phyloP scores from a whole-genome alignment of 208 protist species.

The Leishmania turanica region DNA sequence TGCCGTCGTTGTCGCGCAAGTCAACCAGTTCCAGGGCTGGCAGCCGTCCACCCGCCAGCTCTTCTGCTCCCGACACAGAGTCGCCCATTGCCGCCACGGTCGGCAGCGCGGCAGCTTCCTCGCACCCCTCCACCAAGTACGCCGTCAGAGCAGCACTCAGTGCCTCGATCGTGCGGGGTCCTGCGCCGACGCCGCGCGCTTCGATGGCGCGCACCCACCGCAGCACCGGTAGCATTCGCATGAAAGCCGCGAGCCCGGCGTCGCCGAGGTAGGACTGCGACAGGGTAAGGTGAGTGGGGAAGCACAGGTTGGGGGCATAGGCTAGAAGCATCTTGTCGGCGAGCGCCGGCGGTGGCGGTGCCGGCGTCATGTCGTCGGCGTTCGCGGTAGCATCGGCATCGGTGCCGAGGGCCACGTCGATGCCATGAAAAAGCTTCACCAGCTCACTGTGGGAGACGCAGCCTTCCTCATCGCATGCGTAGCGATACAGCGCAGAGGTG shows the following conservation, averaged over 20 bases:
- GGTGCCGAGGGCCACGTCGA: slow-evolving; percentile 38
- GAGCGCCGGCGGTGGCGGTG: slow-evolving; percentile 6
- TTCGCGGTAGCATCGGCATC: background rate
- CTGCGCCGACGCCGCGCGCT: slow-evolving; percentile 50
- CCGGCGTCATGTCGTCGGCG: background rate
- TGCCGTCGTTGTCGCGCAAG: slow-evolving; percentile 27
- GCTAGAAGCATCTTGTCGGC: slow-evolving; percentile 7
- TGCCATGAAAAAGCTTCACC: slow-evolving; percentile 45
- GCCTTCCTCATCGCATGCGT: slow-evolving; percentile 68
- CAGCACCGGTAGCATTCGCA: slow-evolving; percentile 66
- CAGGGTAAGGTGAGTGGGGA: slow-evolving; percentile 49
- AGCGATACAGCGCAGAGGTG: slow-evolving; percentile 60
- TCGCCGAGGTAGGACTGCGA: slow-evolving; percentile 70
- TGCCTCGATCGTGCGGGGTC: slow-evolving; percentile 32
- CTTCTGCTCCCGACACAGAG: background rate
- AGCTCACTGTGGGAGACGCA: slow-evolving; percentile 62
- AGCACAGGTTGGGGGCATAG: slow-evolving; percentile 28
- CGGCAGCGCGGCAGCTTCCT: slow-evolving; percentile 12
- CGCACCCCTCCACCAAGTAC: slow-evolving; percentile 17
- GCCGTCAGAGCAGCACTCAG: slow-evolving; percentile 26
- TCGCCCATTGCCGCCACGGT: background rate
- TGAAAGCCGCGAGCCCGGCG: slow-evolving; percentile 57
- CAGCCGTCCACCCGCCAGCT: slow-evolving; percentile 24
- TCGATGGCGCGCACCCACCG: slow-evolving; percentile 64
- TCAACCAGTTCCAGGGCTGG: slow-evolving; percentile 26